Percentiles rank a stretch among this genome's conserved stretches.
Evolutionary conservation across 352 stramenopile species (phyloP).

Genomic region (Phytophthora litchii): DNA sequence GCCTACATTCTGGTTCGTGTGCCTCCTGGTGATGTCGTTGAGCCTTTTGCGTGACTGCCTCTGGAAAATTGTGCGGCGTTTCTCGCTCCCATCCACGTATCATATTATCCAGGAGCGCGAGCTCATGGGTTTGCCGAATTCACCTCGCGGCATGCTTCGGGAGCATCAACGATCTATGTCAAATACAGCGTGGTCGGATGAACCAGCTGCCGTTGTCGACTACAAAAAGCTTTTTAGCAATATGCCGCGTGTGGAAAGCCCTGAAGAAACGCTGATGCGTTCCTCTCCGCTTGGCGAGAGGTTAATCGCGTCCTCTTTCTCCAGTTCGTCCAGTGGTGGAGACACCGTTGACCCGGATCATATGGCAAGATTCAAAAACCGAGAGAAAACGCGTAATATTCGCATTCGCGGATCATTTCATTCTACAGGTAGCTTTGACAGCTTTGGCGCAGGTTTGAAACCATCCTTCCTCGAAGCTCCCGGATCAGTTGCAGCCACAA

Average conservation of each 20-base stretch:
- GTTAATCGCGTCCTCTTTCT: constrained; percentile 47
- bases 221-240: constrained; percentile 56
- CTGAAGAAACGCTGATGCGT: constrained; percentile 58
- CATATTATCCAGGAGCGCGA: constrained; percentile 84
- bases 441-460: constrained; percentile 19
- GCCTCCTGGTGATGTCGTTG: constrained; percentile 60
- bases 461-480: constrained; percentile 28
- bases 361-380: constrained; percentile 12
- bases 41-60: constrained; percentile 70
- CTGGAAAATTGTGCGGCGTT: constrained; percentile 76
- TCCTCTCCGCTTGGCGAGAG: constrained; percentile 65
- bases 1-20: constrained; percentile 69
- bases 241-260: constrained; percentile 53
- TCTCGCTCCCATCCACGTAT: constrained; percentile 70
- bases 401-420: constrained; percentile 66
- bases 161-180: constrained; percentile 33
- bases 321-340: constrained; percentile 16
- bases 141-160: constrained; percentile 54
- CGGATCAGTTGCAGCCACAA: constrained; percentile 13
- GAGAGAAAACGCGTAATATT: constrained; percentile 44
- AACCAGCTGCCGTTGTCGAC: constrained; percentile 51
- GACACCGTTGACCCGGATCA: constrained; percentile 26
- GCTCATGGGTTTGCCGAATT: constrained; percentile 63
- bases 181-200: constrained; percentile 42
- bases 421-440: constrained; percentile 23